Evolutionary conservation across 2,329 filamentous ascomycete genomes (phyloP).

Genomic region (Claviceps spartinae): DNA sequence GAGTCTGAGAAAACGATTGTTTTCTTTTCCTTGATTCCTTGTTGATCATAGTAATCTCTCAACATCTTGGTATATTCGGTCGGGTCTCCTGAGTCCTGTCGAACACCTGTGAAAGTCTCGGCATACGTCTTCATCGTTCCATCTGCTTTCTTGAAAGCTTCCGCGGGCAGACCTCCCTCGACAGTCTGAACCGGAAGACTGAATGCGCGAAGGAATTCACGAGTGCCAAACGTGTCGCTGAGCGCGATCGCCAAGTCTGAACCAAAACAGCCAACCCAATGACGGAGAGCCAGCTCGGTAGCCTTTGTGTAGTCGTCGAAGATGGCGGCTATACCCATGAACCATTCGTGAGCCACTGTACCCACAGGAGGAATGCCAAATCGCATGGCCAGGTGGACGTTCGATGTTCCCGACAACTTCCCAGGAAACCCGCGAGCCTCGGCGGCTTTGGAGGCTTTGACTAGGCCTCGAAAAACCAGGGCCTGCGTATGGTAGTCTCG

Average conservation of each 20-base stretch:
- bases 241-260: slow-evolving; percentile 74
- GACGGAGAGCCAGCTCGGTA: slow-evolving; percentile 69
- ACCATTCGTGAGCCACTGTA: slow-evolving; percentile 93
- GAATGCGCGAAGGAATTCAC: slow-evolving; percentile 77
- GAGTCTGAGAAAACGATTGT: slow-evolving; percentile 92
- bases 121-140: slow-evolving; percentile 53
- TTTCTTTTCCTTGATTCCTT: slow-evolving; percentile 69
- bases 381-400: slow-evolving; percentile 93
- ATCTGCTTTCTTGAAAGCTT: slow-evolving; percentile 26
- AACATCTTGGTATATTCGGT: slow-evolving; percentile 65
- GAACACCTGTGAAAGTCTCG: slow-evolving; percentile 67
- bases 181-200: slow-evolving; percentile 44
- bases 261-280: slow-evolving; percentile 89
- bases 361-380: slow-evolving; percentile 75
- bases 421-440: slow-evolving; percentile 52
- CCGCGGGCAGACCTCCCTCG: slow-evolving; percentile 25
- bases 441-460: slow-evolving; percentile 60
- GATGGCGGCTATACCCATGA: slow-evolving; percentile 94
- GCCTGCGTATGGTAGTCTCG: slow-evolving; percentile 93
- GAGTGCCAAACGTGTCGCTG: slow-evolving; percentile 93
- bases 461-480: slow-evolving; percentile 76
- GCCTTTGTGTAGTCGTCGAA: slow-evolving; percentile 72
- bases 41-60: slow-evolving; percentile 64
- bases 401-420: slow-evolving; percentile 77
- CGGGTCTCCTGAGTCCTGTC: slow-evolving; percentile 85